These are phyloP conservation scores for Yarrowia sp. DNA, from an alignment of 805 yeast genomes.

Conservation along the genomic window DNA sequence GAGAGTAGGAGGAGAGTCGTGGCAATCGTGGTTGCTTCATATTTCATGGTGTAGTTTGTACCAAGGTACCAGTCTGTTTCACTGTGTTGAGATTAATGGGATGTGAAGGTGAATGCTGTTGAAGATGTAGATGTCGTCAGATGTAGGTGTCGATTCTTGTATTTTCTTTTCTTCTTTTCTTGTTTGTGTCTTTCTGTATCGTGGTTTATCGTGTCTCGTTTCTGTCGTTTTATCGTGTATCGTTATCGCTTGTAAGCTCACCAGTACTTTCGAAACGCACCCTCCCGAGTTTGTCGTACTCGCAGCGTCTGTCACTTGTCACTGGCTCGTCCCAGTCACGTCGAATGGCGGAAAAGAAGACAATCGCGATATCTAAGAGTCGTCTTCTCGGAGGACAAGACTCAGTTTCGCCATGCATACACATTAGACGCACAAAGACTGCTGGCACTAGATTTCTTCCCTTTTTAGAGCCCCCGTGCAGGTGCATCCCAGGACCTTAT, in stretches of 20 bases:
- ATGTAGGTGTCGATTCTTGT: background rate
- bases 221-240: background rate
- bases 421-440: background rate
- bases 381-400: background rate
- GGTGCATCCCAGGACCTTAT: background rate
- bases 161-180: too few relatives aligned
- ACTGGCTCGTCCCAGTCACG: too few relatives aligned
- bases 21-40: constrained; percentile 22
- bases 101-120: too few relatives aligned
- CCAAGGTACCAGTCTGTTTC: too few relatives aligned
- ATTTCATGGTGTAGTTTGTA: constrained; percentile 25
- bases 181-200: too few relatives aligned
- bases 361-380: background rate
- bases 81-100: too few relatives aligned
- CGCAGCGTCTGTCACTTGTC: too few relatives aligned
- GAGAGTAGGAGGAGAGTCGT: constrained; percentile 2
- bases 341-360: background rate
- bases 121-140: background rate
- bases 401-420: background rate
- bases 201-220: background rate
- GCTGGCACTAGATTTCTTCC: constrained; percentile 15
- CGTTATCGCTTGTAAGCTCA: too few relatives aligned
- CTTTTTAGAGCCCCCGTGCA: constrained; percentile 21
- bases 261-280: too few relatives aligned
- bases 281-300: too few relatives aligned